phyloP scores from a whole-genome alignment of 2,329 filamentous ascomycete species.

The Cladosporium velox region DNA sequence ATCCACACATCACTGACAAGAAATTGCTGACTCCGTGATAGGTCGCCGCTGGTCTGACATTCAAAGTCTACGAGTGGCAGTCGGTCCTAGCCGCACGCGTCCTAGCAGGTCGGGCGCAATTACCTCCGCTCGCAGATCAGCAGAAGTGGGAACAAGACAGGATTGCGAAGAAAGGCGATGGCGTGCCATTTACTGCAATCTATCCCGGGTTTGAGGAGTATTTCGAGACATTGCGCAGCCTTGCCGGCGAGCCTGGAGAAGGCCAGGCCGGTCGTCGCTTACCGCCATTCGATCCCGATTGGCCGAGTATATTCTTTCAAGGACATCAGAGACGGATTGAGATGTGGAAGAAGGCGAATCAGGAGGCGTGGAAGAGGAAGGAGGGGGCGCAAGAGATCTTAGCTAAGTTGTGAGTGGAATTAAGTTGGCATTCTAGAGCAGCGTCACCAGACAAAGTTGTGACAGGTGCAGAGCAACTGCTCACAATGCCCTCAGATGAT shows the following conservation, averaged over 20 bases:
- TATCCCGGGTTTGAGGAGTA: conserved; percentile 66
- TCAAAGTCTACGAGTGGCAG: conserved; percentile 51
- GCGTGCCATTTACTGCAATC: conserved; percentile 57
- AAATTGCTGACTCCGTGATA: not conserved
- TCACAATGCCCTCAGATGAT: too few relatives aligned
- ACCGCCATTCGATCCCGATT: not conserved
- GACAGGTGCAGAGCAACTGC: too few relatives aligned
- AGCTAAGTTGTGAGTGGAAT: not conserved
- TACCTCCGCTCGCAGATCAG: conserved; percentile 56
- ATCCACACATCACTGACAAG: too few relatives aligned
- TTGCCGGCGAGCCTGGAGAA: conserved; percentile 49
- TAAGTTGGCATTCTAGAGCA: too few relatives aligned
- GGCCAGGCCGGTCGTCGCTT: not conserved
- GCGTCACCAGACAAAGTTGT: too few relatives aligned
- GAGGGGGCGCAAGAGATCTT: not conserved
- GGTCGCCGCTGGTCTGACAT: not conserved
- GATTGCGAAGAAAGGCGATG: conserved; percentile 57
- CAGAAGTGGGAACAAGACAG: conserved; percentile 59
- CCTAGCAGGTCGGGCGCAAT: conserved; percentile 54
- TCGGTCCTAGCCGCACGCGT: conserved; percentile 62
- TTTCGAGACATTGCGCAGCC: conserved; percentile 57
- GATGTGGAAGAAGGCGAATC: not conserved
- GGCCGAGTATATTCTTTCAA: not conserved
- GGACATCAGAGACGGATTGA: not conserved
- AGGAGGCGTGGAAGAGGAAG: not conserved